Percentiles rank a stretch among this genome's conserved stretches.
Conservation (phyloP, 306 rosid species). For the Glycine soja region DNA sequence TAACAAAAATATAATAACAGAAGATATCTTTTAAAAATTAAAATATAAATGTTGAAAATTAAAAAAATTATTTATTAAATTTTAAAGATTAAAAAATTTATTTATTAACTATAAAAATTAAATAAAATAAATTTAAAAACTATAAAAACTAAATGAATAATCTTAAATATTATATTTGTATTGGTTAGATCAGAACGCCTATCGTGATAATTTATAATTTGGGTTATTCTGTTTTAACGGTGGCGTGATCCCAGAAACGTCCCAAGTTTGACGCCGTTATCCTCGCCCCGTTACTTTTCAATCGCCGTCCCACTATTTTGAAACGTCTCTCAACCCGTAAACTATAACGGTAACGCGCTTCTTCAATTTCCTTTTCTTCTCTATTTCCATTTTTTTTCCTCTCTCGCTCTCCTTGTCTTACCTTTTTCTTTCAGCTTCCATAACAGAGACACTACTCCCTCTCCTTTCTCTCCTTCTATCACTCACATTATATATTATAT, state of each 20-base stretch:
- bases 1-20: no score
- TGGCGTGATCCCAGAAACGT: conserved; percentile 62
- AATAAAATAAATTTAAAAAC: no score
- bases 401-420: neutral
- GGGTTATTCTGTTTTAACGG: conserved; percentile 58
- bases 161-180: neutral
- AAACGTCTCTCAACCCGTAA: conserved; percentile 31
- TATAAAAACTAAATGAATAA: no score
- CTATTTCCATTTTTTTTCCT: neutral
- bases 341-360: conserved; percentile 51
- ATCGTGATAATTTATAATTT: no score
- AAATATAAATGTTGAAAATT: no score
- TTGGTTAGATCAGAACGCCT: neutral
- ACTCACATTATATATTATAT: neutral
- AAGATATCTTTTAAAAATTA: no score
- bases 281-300: neutral
- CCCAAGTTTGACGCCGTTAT: conserved; percentile 60
- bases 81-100: no score
- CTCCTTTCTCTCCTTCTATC: neutral
- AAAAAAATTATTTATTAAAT: no score
- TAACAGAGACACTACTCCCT: conserved; percentile 35
- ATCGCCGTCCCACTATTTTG: conserved; percentile 43
- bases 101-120: no score
- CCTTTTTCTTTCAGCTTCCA: conserved; percentile 39
- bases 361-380: conserved; percentile 13